Evolutionary conservation across 441 rosid genomes (phyloP).

Genomic region (Gossypium trilobum): DNA sequence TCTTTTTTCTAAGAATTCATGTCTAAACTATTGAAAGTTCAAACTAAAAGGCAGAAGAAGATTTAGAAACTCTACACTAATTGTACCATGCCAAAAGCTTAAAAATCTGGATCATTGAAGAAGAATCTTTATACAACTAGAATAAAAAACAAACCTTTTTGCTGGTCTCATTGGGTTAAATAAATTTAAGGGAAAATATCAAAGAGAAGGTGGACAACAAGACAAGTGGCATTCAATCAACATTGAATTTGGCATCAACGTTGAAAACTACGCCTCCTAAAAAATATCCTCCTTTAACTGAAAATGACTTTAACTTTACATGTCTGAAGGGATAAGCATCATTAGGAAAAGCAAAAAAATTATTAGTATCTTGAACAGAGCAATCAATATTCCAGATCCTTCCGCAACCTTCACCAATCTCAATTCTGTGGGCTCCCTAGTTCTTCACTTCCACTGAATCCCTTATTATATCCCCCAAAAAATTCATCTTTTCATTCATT

Average conservation of each 20-base stretch:
- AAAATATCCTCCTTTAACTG: conserved; percentile 8
- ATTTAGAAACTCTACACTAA: not conserved
- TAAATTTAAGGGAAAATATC: not conserved
- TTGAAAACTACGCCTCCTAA: not conserved
- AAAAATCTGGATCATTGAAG: not conserved
- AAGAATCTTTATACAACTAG: not conserved
- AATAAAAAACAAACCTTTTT: not conserved
- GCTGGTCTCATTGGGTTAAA: not conserved
- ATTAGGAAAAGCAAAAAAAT: not conserved
- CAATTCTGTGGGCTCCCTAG: conserved; percentile 15
- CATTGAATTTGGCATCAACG: not conserved
- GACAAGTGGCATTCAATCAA: not conserved
- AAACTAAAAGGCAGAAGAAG: not conserved
- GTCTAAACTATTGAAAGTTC: not conserved
- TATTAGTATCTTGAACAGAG: not conserved
- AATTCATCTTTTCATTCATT: not conserved
- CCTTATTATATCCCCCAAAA: not conserved
- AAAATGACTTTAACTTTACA: not conserved
- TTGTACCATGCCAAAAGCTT: not conserved
- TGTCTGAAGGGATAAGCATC: conserved; percentile 14
- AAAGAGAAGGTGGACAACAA: not conserved
- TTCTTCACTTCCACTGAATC: not conserved
- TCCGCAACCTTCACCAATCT: conserved; percentile 33
- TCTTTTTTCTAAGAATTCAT: not conserved
- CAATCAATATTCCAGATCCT: conserved; percentile 39